Percentiles rank a stretch among this genome's conserved stretches.
Conservation (phyloP, 331 rosid genomes). For the Malus hybrid region DNA sequence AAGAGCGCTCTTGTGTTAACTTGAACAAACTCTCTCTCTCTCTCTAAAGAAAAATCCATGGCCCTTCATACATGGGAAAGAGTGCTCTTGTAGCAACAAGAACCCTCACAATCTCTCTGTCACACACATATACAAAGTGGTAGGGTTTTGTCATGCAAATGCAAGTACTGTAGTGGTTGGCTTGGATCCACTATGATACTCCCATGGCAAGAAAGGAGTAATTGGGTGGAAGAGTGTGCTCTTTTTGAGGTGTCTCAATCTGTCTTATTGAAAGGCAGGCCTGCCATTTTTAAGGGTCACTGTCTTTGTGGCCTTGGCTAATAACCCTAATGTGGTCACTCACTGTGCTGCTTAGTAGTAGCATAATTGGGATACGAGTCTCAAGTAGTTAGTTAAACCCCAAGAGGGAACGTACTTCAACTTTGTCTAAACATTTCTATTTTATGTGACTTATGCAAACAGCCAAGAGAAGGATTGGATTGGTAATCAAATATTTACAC, state of each 20-base stretch:
- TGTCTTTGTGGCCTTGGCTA: conserved; percentile 26
- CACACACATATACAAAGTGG: neutral
- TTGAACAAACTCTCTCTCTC: conserved; percentile 10
- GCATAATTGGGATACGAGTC: too few species aligned
- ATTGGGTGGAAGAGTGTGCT: conserved; percentile 10
- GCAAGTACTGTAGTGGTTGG: neutral
- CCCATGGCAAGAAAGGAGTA: conserved; percentile 8
- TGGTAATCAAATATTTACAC: neutral
- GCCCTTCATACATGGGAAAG: conserved; percentile 43
- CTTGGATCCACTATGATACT: conserved; percentile 17
- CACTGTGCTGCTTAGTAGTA: too few species aligned
- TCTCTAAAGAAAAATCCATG: conserved; percentile 25
- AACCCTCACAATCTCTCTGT: conserved; percentile 5
- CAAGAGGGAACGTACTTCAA: too few species aligned
- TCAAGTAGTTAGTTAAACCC: too few species aligned
- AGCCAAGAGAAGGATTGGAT: neutral
- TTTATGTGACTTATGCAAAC: neutral
- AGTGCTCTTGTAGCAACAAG: conserved; percentile 43
- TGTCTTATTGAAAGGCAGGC: conserved; percentile 23
- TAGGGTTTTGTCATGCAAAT: neutral
- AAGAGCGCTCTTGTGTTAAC: conserved; percentile 60
- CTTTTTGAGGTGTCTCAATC: conserved; percentile 46
- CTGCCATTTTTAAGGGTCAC: conserved; percentile 40
- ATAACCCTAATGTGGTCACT: conserved; percentile 17
- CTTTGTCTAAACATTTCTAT: too few species aligned